A percentile compares a stretch with the other conserved stretches of the same genome.
Evolutionary conservation across 2,329 filamentous ascomycete genomes (phyloP).

Genomic region (Mollisia scopiformis): DNA sequence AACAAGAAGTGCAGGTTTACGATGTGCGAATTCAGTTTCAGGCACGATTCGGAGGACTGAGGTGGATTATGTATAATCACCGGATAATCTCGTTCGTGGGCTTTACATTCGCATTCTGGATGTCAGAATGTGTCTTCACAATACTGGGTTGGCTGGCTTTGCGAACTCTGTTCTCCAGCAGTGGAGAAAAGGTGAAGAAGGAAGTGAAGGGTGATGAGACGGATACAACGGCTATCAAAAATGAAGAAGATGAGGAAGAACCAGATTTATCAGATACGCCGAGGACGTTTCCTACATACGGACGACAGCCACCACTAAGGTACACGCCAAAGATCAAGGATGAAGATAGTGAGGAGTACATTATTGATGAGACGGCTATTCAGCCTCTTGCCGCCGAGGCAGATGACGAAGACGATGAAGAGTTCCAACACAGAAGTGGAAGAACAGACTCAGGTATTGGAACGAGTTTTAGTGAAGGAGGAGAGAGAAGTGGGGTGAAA

Average conservation of each 20-base stretch:
- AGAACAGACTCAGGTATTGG: constrained; percentile 53
- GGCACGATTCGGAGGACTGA: constrained; percentile 75
- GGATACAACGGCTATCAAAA: constrained; percentile 27
- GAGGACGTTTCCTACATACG: constrained; percentile 48
- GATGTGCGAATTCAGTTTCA: constrained; percentile 67
- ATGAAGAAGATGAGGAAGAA: constrained; percentile 31
- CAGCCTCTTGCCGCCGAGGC: constrained; percentile 44
- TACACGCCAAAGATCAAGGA: constrained; percentile 38
- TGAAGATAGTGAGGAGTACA: constrained; percentile 29
- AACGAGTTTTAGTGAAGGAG: constrained; percentile 53
- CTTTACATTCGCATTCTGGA: constrained; percentile 77
- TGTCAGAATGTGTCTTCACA: constrained; percentile 70
- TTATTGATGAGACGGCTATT: constrained; percentile 27
- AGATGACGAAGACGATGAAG: constrained; percentile 48
- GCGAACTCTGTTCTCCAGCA: constrained; percentile 17
- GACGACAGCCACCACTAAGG: constrained; percentile 44
- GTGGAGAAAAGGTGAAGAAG: constrained; percentile 21
- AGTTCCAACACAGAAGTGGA: constrained; percentile 38
- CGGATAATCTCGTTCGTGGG: constrained; percentile 69
- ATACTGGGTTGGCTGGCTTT: constrained; percentile 64
- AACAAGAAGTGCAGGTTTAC: constrained; percentile 77
- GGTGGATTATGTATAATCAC: constrained; percentile 88
- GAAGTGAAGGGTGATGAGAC: constrained; percentile 29
- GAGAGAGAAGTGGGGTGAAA: constrained; percentile 25
- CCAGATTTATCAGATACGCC: constrained; percentile 45